Evolutionary conservation across 768 basidiomycete genomes (phyloP), one percentile per base, ranked within the genome.

Genomic region (Lentinula sp.): DNA sequence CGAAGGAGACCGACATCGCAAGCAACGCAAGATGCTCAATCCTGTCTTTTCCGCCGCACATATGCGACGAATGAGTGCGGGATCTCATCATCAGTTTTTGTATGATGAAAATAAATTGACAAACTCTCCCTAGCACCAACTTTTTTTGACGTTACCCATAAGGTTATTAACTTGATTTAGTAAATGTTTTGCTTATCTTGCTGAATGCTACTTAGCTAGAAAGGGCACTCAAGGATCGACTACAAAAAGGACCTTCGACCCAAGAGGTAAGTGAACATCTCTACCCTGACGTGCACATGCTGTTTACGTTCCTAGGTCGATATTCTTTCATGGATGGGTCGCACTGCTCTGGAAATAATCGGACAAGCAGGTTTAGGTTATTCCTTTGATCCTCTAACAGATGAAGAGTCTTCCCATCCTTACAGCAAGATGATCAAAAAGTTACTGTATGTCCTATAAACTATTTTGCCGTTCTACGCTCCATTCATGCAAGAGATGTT

Each of bases 1-100:
- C 15, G 18, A 18, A 57, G 56, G 56, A 36, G 64, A 71, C 13
- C 68, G 65, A 13, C 74, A 75, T 57, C 63, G 67, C 51, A 69
- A 62, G 41, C 73, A 76, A 63, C 68, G 73, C 20, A 74, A 73
- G 62, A 67, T 76, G 64, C 67, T 76, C 56, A 75, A 73, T 39
- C 69, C 71, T 1, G 70, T 73, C 10, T 77, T 76, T 63, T 74
- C 73, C n/a, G 63, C 62, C 20, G 69, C 68, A 13, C 72, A 72
- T 56, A 64, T 76, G 64, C 73, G 73, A 32, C 60, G 67, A 8
- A 66, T 73, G 66, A 20, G 65, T 73, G 10, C 72, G 72, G 37
- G 13, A 28, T 28, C 28, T 39, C 9, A 39, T 39, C 37, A 39
- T 13, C 37, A 13, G 1, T 13, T 39, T 39, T 39, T 8, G 13